A percentile compares a stretch with the other conserved stretches of the same genome.
Evolutionary conservation across 306 rosid genomes (phyloP).

Genomic region (Vicia sativa): DNA sequence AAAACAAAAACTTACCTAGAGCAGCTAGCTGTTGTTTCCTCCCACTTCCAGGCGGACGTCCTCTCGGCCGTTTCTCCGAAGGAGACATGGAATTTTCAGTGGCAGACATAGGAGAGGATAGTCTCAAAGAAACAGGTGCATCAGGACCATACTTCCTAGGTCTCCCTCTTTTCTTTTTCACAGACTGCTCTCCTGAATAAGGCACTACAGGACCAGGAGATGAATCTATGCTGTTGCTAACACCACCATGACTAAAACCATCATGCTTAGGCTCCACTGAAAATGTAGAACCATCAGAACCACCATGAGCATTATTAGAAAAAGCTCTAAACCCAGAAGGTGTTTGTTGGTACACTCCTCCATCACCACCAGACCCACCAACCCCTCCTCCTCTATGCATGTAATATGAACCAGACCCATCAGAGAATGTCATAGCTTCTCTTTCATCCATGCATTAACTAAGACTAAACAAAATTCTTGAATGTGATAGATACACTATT

Average conservation of each 20-base stretch:
- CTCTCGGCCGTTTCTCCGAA: conserved; percentile 57
- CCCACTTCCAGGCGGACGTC: conserved; percentile 90
- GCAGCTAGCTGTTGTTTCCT: conserved; percentile 87
- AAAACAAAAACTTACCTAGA: conserved; percentile 54
- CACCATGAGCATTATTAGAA: conserved; percentile 57
- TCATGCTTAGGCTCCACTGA: conserved; percentile 54
- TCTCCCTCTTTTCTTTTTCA: conserved; percentile 91
- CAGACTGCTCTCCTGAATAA: conserved; percentile 66
- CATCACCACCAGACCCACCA: conserved; percentile 59
- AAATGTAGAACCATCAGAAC: conserved; percentile 58
- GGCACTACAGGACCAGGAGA: conserved; percentile 43
- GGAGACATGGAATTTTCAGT: conserved; percentile 55
- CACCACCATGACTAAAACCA: conserved; percentile 57
- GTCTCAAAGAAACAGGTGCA: conserved; percentile 73
- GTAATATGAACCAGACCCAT: conserved; percentile 84
- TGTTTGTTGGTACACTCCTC: conserved; percentile 64
- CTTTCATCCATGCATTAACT: conserved; percentile 99
- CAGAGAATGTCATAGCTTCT: conserved; percentile 90
- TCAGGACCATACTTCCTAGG: conserved; percentile 89
- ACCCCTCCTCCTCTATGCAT: conserved; percentile 77
- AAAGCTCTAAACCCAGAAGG: conserved; percentile 71
- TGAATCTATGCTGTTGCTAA: conserved; percentile 42
- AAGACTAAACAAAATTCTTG: conserved; percentile 44
- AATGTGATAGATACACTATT: conserved; percentile 25
- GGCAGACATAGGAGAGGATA: conserved; percentile 76